phyloP scores from a whole-genome alignment of 352 stramenopile species.

The Phytophthora pseudosyringae region DNA sequence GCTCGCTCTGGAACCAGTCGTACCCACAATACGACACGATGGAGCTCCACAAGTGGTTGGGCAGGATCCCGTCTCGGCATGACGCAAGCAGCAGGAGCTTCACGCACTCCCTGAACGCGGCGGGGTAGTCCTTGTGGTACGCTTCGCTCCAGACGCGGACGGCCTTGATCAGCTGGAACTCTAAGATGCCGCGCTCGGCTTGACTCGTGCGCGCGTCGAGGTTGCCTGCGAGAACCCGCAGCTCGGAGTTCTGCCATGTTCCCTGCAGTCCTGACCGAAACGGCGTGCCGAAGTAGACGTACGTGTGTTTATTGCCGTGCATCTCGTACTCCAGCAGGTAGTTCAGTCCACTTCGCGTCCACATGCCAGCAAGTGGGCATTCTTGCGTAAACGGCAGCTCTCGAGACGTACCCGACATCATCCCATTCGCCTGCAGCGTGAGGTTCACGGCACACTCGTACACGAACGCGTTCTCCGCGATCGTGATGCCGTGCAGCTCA shows the following conservation, averaged over 20 bases:
- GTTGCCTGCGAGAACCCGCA: slow-evolving; percentile 23
- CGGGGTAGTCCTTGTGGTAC: slow-evolving; percentile 51
- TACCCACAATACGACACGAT: slow-evolving; percentile 56
- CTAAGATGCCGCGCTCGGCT: slow-evolving; percentile 48
- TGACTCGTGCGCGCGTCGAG: slow-evolving; percentile 27
- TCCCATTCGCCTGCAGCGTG: slow-evolving; percentile 46
- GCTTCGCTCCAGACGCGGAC: slow-evolving; percentile 47
- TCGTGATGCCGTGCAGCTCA: slow-evolving; percentile 57
- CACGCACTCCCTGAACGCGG: slow-evolving; percentile 43
- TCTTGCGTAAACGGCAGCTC: slow-evolving; percentile 63
- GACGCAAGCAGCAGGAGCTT: slow-evolving; percentile 47
- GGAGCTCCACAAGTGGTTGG: slow-evolving; percentile 48
- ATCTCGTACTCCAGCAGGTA: slow-evolving; percentile 67
- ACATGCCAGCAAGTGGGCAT: slow-evolving; percentile 53
- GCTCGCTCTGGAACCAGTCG: slow-evolving; percentile 44
- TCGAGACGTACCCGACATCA: slow-evolving; percentile 50
- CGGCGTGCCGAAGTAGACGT: slow-evolving; percentile 56
- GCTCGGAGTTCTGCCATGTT: slow-evolving; percentile 59
- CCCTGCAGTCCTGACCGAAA: slow-evolving; percentile 48
- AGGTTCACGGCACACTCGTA: slow-evolving; percentile 60
- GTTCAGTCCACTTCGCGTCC: slow-evolving; percentile 45
- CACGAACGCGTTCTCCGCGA: slow-evolving; percentile 62
- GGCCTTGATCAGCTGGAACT: slow-evolving; percentile 41
- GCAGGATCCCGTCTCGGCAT: slow-evolving; percentile 34
- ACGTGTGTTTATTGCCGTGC: slow-evolving; percentile 55